Evolutionary conservation across 2,329 filamentous ascomycete genomes (phyloP).

Genomic region (Colletotrichum lini): DNA sequence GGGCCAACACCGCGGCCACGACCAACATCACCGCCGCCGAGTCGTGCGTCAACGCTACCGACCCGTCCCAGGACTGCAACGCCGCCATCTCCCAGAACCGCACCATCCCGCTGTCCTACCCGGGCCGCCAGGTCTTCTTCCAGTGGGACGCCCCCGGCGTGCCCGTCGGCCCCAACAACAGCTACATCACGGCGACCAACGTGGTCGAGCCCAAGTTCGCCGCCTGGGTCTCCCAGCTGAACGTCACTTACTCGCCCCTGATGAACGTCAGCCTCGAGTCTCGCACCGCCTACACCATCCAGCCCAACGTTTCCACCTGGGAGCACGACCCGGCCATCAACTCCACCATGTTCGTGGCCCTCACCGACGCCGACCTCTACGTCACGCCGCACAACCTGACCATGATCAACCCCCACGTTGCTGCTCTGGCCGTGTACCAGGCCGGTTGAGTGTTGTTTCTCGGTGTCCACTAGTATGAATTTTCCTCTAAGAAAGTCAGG

Average conservation of each 20-base stretch:
- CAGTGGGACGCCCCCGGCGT: slow-evolving; percentile 80
- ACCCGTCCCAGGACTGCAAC: slow-evolving; percentile 69
- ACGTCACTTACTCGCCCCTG: slow-evolving; percentile 78
- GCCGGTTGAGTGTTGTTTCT: slow-evolving; percentile 70
- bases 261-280: slow-evolving; percentile 61
- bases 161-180: slow-evolving; percentile 84
- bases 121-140: slow-evolving; percentile 80
- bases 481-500: not conserved
- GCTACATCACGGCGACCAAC: slow-evolving; percentile 77
- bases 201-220: slow-evolving; percentile 76
- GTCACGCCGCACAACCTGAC: slow-evolving; percentile 84
- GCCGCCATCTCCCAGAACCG: slow-evolving; percentile 79
- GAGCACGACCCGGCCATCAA: slow-evolving; percentile 79
- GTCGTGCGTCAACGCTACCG: slow-evolving; percentile 71
- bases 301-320: slow-evolving; percentile 79
- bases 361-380: slow-evolving; percentile 78
- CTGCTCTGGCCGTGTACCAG: slow-evolving; percentile 82
- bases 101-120: slow-evolving; percentile 78
- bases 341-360: slow-evolving; percentile 82
- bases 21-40: slow-evolving; percentile 60
- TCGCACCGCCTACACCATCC: slow-evolving; percentile 76
- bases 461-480: not conserved
- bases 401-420: slow-evolving; percentile 82
- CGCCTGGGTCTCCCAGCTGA: slow-evolving; percentile 84
- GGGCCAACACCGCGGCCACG: slow-evolving; percentile 68